Percentiles rank a stretch among this genome's conserved stretches.
Conservation (phyloP, 208 protist species). For the Trichomonas tenax region DNA sequence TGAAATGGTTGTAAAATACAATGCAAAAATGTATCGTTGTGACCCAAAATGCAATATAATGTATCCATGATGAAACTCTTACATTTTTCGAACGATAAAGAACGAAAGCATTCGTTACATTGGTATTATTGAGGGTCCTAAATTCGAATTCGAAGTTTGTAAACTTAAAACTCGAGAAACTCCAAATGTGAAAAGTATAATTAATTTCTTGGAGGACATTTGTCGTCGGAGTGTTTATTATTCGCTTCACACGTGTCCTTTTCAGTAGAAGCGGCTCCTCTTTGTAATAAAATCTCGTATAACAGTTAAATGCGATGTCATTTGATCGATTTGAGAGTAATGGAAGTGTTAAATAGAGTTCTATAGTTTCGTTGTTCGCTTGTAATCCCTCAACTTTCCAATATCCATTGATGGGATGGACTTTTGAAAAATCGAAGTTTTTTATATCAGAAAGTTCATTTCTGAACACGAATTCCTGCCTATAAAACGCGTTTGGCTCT, state of each 20-base stretch:
- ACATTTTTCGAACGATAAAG: not conserved
- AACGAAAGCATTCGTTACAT: not conserved
- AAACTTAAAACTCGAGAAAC: not conserved
- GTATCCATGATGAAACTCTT: not conserved
- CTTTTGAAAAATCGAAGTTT: not conserved
- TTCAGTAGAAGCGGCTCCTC: not conserved
- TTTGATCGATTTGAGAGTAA: not conserved
- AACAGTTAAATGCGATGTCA: not conserved
- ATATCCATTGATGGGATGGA: not conserved
- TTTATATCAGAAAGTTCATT: not conserved
- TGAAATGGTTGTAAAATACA: not conserved
- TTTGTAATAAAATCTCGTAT: not conserved
- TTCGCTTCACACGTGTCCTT: not conserved
- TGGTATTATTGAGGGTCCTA: not conserved
- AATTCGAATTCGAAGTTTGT: not conserved
- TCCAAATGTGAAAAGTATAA: not conserved
- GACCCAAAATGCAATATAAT: not conserved
- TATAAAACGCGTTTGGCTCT: not conserved
- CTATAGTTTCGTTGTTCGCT: not conserved
- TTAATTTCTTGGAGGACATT: not conserved
- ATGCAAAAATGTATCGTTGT: not conserved
- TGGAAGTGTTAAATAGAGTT: not conserved
- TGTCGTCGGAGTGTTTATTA: not conserved
- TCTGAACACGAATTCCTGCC: not conserved
- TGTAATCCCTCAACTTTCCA: not conserved